Conservation (phyloP, 2,329 filamentous ascomycete genomes). For the Emmonsia crescens region DNA sequence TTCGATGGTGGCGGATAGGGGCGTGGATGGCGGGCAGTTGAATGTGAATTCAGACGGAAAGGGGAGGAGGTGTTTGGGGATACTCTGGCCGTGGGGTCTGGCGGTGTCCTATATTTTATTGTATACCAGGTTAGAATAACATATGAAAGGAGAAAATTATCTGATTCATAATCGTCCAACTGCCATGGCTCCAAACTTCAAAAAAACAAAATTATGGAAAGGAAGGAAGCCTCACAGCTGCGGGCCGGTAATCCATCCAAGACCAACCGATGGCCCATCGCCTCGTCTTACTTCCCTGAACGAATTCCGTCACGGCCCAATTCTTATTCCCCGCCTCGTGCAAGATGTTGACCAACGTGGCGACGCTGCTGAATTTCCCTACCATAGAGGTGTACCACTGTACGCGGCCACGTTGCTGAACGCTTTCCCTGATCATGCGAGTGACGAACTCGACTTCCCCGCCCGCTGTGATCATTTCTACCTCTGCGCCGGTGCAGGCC, state of each 20-base stretch:
- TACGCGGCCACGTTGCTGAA: conserved; percentile 48
- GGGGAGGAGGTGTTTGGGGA: conserved; percentile 43
- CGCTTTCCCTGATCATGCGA: conserved; percentile 60
- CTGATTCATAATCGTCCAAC: conserved; percentile 11
- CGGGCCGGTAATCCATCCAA: conserved; percentile 57
- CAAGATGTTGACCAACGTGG: conserved; percentile 49
- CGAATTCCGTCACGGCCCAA: conserved; percentile 69
- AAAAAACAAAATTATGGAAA: background rate
- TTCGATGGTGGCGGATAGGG: conserved; percentile 24
- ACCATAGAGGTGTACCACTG: conserved; percentile 91
- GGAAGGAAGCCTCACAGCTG: conserved; percentile 30
- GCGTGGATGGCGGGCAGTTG: conserved; percentile 16
- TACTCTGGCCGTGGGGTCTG: conserved; percentile 28
- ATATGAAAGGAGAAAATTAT: background rate
- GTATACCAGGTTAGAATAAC: background rate
- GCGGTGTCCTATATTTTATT: background rate
- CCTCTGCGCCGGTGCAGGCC: conserved; percentile 59
- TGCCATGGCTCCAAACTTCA: conserved; percentile 14
- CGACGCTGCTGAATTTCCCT: conserved; percentile 63
- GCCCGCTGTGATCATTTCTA: conserved; percentile 76
- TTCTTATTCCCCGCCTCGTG: conserved; percentile 54
- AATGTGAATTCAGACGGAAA: conserved; percentile 43
- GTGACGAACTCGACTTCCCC: conserved; percentile 68
- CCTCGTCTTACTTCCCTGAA: conserved; percentile 66
- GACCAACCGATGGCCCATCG: conserved; percentile 89